phyloP scores from a whole-genome alignment of 345 rosid species.

The Rhodomyrtus tomentosa region DNA sequence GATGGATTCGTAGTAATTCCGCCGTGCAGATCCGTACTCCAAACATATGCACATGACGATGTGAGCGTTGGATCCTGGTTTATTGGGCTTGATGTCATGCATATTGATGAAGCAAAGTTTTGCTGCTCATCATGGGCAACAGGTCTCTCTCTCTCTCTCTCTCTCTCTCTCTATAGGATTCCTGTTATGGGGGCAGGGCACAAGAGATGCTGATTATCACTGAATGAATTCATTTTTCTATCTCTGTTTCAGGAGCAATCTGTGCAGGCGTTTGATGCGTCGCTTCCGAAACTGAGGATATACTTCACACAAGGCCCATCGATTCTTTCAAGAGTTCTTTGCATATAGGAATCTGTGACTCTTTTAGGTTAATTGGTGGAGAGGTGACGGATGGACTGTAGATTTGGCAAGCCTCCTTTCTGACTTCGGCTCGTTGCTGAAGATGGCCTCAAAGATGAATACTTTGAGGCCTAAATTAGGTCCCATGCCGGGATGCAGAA shows the following conservation, averaged over 20 bases:
- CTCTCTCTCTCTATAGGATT: not conserved
- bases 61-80: constrained; percentile 15
- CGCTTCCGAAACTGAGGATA: not conserved
- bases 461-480: not conserved
- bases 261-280: constrained; percentile 6
- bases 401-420: not conserved
- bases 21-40: constrained; percentile 8
- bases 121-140: constrained; percentile 20
- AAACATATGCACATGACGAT: constrained; percentile 13
- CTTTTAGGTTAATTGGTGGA: not conserved
- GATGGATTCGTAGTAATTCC: not conserved
- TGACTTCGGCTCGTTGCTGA: not conserved
- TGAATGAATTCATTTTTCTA: not conserved
- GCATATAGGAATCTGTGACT: not conserved
- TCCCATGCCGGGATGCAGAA: not conserved
- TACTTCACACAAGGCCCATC: not conserved
- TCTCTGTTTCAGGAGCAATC: constrained; percentile 2
- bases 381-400: not conserved
- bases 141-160: constrained; percentile 1
- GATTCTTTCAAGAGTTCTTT: not conserved
- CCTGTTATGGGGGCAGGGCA: not conserved
- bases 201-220: not conserved
- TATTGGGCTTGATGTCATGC: constrained; percentile 48
- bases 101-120: constrained; percentile 11
- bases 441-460: not conserved